Evolutionary conservation across 352 stramenopile species (phyloP), one percentile per base, ranked within the genome.

Genomic region (Phytopythium cucurbitacearum): DNA sequence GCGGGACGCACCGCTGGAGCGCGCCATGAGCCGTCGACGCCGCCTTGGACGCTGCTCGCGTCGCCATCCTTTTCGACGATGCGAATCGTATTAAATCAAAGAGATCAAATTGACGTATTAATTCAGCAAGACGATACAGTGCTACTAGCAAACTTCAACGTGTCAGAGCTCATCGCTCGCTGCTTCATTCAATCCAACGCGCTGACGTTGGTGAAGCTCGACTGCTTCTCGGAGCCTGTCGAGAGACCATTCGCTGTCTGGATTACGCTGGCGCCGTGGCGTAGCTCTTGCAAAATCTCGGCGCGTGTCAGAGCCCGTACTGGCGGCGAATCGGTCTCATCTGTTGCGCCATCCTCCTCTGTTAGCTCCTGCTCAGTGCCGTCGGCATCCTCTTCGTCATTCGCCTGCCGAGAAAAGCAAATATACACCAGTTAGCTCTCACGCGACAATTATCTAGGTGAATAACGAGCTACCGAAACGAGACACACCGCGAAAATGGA

Each of bases 211-310:
- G 71, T 80, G 60, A 67, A 66, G 58, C 56, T 53, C 39, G 47
- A 38, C 2, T 28, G 21, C 21, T 28, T 28, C 21, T 28, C 21
- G 21, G 21, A 28, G 21, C 21, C 21, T 28, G 21, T 28, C 21
- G 21, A 28, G 21, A 28, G 21, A 28, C 21, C 21, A 28, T 28
- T 28, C 21, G 21, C 21, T 28, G 21, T 28, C 21, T 28, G 21
- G 21, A 2, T 2, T 28, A 28, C 21, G 35, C 21, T 8, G 34
- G 7, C 15, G 32, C 34, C 34, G 16, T 12, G 35, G 28, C 43
- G 38, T 11, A 88, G 62, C 35, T 84, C 64, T 8, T 48, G 64
- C 53, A 88, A 53, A 34, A 90, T 85, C 52, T 90, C 76, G 33
- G 60, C 62, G 12, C 76, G 70, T 10, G 65, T 79, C 46, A 88